Evolutionary conservation across 1,284 basidiomycete genomes (phyloP), one percentile per base, ranked within the genome.

Genomic region (Ceratobasidium sp.): DNA sequence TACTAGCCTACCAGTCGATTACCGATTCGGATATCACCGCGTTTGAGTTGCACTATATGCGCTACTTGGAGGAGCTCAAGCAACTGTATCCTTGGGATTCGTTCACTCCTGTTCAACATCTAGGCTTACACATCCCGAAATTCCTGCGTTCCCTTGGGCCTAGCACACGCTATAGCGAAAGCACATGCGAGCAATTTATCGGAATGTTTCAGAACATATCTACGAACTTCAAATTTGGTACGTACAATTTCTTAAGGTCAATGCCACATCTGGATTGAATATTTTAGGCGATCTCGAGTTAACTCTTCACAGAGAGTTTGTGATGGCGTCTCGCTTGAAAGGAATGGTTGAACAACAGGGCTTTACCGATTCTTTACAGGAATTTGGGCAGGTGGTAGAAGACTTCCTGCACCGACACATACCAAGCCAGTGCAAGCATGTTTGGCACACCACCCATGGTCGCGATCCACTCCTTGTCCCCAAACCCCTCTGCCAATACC

Each of bases 191-290:
- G 27, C 27, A 30, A 30, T 30, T 30, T 30, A 30, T 30, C 27
- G 27, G 27, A 30, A 30, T 30, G 27, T 30, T 30, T 30, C 27
- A 30, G 27, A 30, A 30, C 27, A 30, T 30, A 30, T 30, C 27
- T 69, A 79, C 54, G 20, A 78, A 79, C 54, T 59, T 18, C 5
- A 23, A 30, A 16, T 77, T 71, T 38, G 75, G 76, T 77, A 52
- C 38, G 78, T 41, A 41, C 14, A 7, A n/a, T n/a, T 16, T 30
- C 27, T 30, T 30, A 30, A 30, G 27, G 27, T 30, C 27, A n/a
- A 18, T 38, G 8, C 44, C 16, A 46, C 23, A 12, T n/a, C 14
- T 46, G 12, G 27, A 30, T 30, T 30, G 27, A 30, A 30, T 30
- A 30, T 30, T 30, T 30, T 46, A 70, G 76, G 67, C 20, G 33